Evolutionary conservation across 768 basidiomycete genomes (phyloP), one percentile per base, ranked within the genome.

Genomic region (Tricholoma terreum): DNA sequence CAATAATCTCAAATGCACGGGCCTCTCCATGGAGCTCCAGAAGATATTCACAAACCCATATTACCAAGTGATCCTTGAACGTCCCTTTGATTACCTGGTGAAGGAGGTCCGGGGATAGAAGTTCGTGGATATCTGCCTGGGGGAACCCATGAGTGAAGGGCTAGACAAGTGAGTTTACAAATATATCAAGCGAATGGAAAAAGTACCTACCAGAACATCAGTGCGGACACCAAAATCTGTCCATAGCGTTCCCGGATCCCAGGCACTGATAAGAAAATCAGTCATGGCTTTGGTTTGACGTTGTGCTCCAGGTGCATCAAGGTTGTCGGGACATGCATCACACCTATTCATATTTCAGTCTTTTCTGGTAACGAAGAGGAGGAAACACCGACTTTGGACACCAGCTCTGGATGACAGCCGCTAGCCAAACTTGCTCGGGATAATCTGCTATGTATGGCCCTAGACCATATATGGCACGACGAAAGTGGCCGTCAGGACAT

Each of bases 381-480:
- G 48, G 43, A 15, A 54, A 48, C 15, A 56, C 60, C 4, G 52
- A 72, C 71, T 59, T 62, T 9, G 66, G 52, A 38, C 69, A 77
- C 74, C 73, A 76, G 3, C 64, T 62, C 33, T 71, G 67, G 2
- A 77, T 70, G 31, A 73, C 61, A 31, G 69, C 62, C 0, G 73
- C 58, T 1, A 75, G 57, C 12, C 65, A 57, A 6, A 65, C 67
- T 57, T 75, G 72, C 57, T 76, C 73, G 1, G 73, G 75, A 45
- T 77, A 75, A 53, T 77, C 71, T 0, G 71, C 71, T 40, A 76
- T 75, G 50, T 72, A 75, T 1, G 72, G 67, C 12, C 65, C 69
- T 22, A 77, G 59, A 1, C 62, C 63, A 59, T 64, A 76, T 15
- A 72, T 66, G 11, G 59, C 63, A 14, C 63, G 55, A 0, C 61